A percentile compares a stretch with the other conserved stretches of the same genome.
Conservation (phyloP, 176 grass and related monocot genomes). For the Tuctoria greenei region DNA sequence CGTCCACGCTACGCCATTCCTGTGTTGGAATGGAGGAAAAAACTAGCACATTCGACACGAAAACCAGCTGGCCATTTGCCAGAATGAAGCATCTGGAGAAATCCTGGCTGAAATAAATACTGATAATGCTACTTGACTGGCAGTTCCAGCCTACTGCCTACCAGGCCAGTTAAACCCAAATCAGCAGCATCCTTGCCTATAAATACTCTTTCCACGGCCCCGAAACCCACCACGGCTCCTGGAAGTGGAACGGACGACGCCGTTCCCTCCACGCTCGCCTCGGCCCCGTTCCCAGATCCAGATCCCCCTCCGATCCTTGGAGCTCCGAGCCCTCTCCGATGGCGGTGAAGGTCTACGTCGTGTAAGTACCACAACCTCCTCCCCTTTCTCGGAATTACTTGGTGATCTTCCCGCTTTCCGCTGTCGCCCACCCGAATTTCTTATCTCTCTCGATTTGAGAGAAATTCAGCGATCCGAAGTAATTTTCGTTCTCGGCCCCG, state of each 20-base stretch:
- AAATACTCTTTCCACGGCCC: constrained; percentile 2
- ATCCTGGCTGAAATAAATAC: no score
- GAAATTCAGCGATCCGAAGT: not conserved
- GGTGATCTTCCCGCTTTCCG: not conserved
- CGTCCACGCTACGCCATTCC: not conserved
- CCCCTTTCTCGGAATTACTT: constrained; percentile 7
- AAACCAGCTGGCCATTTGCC: not conserved
- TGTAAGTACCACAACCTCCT: constrained; percentile 55
- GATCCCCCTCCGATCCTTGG: constrained; percentile 32
- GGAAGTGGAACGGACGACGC: not conserved
- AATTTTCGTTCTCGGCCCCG: not conserved
- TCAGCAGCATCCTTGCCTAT: constrained; percentile 28
- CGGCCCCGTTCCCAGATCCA: not conserved
- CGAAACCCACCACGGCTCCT: not conserved
- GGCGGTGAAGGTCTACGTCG: constrained; percentile 78
- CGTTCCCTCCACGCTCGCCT: not conserved
- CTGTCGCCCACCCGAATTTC: not conserved
- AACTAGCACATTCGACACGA: not conserved
- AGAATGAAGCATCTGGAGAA: not conserved
- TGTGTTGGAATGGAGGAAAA: not conserved
- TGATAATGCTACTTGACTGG: no score
- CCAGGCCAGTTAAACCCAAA: constrained; percentile 34
- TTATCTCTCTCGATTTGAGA: not conserved
- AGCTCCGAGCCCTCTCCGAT: constrained; percentile 53
- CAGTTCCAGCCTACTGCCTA: not conserved